Evolutionary conservation across 1,139 yeast genomes (phyloP), one percentile per base, ranked within the genome.

Genomic region (Scheffersomyces insectosa): DNA sequence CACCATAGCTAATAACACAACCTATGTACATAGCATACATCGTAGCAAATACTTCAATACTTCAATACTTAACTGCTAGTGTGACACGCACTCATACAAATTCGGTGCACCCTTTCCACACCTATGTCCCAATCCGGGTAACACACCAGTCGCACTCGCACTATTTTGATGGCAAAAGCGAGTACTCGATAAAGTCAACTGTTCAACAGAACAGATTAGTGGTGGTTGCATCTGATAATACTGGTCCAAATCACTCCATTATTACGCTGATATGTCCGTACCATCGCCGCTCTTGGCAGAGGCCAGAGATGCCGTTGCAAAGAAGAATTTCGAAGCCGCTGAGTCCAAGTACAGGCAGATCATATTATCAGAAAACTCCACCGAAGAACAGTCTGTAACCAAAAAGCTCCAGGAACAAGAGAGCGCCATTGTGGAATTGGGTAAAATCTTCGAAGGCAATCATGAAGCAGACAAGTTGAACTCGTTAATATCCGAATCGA

Each of bases 401-500:
- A 62, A 61, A 46, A 49, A 48, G 42, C 55, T 62, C 42, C 76
- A 73, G 54, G 78, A 76, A 47, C 86, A 83, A 59, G 93, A 86
- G 57, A 57, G 72, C 8, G 79, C 88, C 36, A 82, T 85, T 37
- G 57, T 80, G 41, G 88, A 83, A 55, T 66, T 85, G 55, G 90
- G 88, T 27, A 72, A 75, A 45, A 56, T 85, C 14, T 85, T 82
- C 59, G 75, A 76, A 47, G 54, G 57, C 1, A 64, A 67, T 29
- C 55, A 69, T 9, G 72, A 80, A 41, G 70, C 77, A 16, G 70
- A 65, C 5, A 78, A 82, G 53, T 75, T 93, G 42, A 71, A 78
- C 13, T 70, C 68, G 33, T 79, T 93, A 58, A 80, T 93, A 38
- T 73, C 80, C n/a, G 77, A 81, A 38, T 85, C 96, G 0, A 79